phyloP scores from a whole-genome alignment of 169 alveolate species.

The Cyclospora cayetanensis region DNA sequence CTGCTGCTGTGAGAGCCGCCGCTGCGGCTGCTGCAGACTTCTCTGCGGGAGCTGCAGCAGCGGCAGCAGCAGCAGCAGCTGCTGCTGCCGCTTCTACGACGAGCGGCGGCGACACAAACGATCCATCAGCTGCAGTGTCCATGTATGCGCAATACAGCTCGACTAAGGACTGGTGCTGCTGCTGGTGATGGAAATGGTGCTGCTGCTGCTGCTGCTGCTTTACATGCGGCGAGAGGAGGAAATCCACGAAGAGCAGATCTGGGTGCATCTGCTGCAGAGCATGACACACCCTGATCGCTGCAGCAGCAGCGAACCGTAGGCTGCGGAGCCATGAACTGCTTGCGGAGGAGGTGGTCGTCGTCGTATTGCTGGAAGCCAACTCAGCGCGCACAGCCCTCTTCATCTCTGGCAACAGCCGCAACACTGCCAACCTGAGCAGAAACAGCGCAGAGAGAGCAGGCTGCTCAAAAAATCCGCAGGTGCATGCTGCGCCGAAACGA shows the following conservation, averaged over 20 bases:
- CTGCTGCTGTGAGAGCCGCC: slow-evolving; percentile 36
- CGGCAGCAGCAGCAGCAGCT: slow-evolving; percentile 48
- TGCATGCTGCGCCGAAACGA: neutral
- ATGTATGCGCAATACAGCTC: neutral
- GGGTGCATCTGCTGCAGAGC: slow-evolving; percentile 45
- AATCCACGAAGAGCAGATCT: slow-evolving; percentile 28
- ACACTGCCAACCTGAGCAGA: slow-evolving; percentile 19
- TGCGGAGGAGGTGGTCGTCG: neutral
- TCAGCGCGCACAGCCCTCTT: neutral
- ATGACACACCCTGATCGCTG: neutral
- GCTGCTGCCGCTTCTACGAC: slow-evolving; percentile 9
- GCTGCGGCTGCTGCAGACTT: slow-evolving; percentile 38
- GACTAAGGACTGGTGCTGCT: neutral
- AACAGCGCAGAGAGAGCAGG: neutral
- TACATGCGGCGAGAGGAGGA: neutral
- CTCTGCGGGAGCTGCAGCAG: slow-evolving; percentile 20
- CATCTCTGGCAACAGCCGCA: slow-evolving; percentile 34
- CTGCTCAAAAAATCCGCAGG: no score
- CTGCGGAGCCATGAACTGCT: neutral
- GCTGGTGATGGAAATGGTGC: slow-evolving; percentile 38
- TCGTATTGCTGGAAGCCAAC: neutral
- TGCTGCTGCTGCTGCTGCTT: slow-evolving; percentile 49
- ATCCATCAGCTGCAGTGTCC: neutral
- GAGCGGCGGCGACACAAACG: neutral
- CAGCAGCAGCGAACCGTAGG: neutral